These are phyloP conservation scores for Aspergillus quadricinctus DNA, from an alignment of 2,329 filamentous ascomycete genomes.

Conservation along the genomic window DNA sequence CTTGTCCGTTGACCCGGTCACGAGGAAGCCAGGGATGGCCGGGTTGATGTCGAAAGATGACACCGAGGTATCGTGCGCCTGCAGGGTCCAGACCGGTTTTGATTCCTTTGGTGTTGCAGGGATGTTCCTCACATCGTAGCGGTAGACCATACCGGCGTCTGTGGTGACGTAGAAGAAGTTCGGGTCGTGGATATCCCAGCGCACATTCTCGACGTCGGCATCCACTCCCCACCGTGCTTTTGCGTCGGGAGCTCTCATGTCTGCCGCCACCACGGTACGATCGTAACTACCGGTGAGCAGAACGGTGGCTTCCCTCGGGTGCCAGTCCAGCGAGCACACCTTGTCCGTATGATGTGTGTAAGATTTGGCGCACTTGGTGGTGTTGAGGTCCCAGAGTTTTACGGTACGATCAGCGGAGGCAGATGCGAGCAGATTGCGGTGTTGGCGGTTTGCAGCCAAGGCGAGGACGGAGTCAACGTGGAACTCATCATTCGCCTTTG, in stretches of 20 bases:
- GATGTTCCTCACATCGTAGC: conserved; percentile 77
- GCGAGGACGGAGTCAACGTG: conserved; percentile 93
- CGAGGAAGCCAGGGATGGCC: conserved; percentile 85
- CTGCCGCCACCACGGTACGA: conserved; percentile 85
- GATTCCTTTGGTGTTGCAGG: conserved; percentile 68
- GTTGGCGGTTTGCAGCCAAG: conserved; percentile 84
- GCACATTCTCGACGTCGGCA: conserved; percentile 87
- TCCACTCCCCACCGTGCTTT: conserved; percentile 89
- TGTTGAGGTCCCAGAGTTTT: conserved; percentile 96
- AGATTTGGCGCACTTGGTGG: conserved; percentile 86
- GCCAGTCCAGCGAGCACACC: conserved; percentile 94
- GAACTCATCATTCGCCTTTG: conserved; percentile 82
- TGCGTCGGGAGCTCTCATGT: conserved; percentile 89
- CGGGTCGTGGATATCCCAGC: conserved; percentile 87
- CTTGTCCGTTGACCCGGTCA: conserved; percentile 89
- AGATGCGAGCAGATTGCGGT: conserved; percentile 90
- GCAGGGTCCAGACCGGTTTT: conserved; percentile 88
- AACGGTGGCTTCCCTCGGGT: conserved; percentile 78
- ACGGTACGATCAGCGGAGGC: conserved; percentile 95
- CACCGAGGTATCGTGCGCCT: conserved; percentile 89
- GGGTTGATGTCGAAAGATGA: conserved; percentile 92
- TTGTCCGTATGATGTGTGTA: conserved; percentile 97
- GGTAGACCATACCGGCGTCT: conserved; percentile 86
- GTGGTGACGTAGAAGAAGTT: conserved; percentile 96
- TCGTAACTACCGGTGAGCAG: conserved; percentile 93